phyloP scores from a whole-genome alignment of 2,329 filamentous ascomycete species.

The Alternaria infectoria region DNA sequence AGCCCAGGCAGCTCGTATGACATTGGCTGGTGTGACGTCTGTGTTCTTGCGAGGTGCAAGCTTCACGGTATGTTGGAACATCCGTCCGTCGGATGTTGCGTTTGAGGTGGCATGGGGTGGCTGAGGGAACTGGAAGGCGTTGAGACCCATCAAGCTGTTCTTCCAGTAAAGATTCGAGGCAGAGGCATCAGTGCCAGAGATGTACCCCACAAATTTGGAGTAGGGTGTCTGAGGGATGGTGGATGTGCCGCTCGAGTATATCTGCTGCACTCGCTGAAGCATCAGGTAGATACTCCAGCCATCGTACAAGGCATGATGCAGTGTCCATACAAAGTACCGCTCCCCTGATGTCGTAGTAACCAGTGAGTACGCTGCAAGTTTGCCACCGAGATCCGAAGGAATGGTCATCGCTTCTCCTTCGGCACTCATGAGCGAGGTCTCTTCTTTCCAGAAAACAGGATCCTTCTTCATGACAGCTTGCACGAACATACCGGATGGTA shows the following conservation, averaged over 20 bases:
- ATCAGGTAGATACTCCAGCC: constrained; percentile 45
- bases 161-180: constrained; percentile 45
- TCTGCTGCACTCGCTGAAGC: constrained; percentile 39
- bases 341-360: constrained; percentile 20
- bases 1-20: constrained; percentile 32
- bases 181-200: constrained; percentile 25
- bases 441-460: constrained; percentile 33
- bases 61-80: constrained; percentile 30
- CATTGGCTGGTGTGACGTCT: constrained; percentile 40
- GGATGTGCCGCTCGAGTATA: constrained; percentile 22
- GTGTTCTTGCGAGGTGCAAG: constrained; percentile 26
- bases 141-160: constrained; percentile 26
- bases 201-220: constrained; percentile 43
- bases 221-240: constrained; percentile 32
- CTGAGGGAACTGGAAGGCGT: constrained; percentile 44
- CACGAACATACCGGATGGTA: constrained; percentile 33
- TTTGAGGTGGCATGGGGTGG: constrained; percentile 28
- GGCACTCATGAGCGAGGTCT: constrained; percentile 23
- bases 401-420: constrained; percentile 20
- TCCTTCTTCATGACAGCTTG: constrained; percentile 39
- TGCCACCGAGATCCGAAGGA: constrained; percentile 31
- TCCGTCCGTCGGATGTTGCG: constrained; percentile 28
- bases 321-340: constrained; percentile 46
- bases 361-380: constrained; percentile 35
- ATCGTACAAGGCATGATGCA: constrained; percentile 52